These are phyloP conservation scores for Ophiorrhiza pumila DNA, from an alignment of 257 asterid species.

Conservation along the genomic window DNA sequence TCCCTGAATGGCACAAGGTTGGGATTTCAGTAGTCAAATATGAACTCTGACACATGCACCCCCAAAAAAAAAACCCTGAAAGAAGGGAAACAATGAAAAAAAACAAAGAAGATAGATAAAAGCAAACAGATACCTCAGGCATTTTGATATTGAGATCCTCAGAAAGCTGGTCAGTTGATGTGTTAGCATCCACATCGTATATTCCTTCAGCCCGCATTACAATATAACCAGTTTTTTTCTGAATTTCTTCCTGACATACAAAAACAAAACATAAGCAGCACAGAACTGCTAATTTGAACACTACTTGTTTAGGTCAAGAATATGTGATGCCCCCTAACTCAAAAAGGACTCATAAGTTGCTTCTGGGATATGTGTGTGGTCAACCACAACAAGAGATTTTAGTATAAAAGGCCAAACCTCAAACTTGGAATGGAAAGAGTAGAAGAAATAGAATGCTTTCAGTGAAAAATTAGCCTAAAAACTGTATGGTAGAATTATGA, in stretches of 20 bases:
- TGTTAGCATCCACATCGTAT: constrained; percentile 96
- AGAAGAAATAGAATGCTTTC: no score
- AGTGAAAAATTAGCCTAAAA: no score
- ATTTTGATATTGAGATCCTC: constrained; percentile 91
- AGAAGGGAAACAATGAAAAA: background rate
- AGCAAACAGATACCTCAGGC: constrained; percentile 64
- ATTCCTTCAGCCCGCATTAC: constrained; percentile 98
- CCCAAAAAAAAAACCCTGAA: background rate
- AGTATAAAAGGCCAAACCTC: background rate
- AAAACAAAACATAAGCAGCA: constrained; percentile 12
- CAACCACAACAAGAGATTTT: background rate
- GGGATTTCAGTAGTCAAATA: background rate
- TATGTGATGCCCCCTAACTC: background rate
- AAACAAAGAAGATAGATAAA: background rate
- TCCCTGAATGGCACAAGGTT: constrained; percentile 51
- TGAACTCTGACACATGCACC: background rate
- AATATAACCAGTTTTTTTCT: constrained; percentile 92
- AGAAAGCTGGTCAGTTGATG: constrained; percentile 93
- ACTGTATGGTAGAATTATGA: no score
- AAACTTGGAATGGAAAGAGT: background rate
- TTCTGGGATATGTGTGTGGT: background rate
- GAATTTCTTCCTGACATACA: constrained; percentile 83
- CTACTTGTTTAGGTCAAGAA: background rate
- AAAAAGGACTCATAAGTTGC: background rate
- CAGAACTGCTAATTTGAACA: background rate